Evolutionary conservation across 768 basidiomycete genomes (phyloP), one percentile per base, ranked within the genome.

Genomic region (Lentinula lateritia): DNA sequence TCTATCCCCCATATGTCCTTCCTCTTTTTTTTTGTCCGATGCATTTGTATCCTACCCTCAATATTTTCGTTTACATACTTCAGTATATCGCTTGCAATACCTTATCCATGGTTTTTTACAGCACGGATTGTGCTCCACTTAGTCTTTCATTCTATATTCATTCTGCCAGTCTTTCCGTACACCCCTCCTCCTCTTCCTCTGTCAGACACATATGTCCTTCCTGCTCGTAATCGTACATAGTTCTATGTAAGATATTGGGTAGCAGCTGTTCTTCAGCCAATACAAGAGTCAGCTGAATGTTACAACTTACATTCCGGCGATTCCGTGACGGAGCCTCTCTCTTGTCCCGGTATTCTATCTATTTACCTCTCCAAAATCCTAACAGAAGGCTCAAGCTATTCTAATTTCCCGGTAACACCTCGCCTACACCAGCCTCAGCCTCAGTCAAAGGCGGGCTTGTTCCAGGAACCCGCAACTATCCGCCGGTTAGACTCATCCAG

Each of bases 31-130:
- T 57, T 41, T 34, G n/a, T 50, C 48, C n/a, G 62, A 61, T 65
- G 65, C 66, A 69, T 67, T 45, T 69, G 65, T 69, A 69, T 55
- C 65, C 54, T 32, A 63, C 39, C 39, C 54, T 52, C 39, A 39
- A 54, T 63, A 53, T 34, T 36, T 50, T 45, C 46, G 13, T 45
- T 35, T 34, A 48, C 45, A n/a, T n/a, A 34, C 9, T 12, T 32
- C 46, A 48, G 15, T 50, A 32, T 50, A 42, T 52, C 50, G 50
- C 50, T 53, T 43, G 48, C 52, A 61, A 52, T 61, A 61, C 60
- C 16, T 53, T 61, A 52, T 36, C 20, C 55, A 12, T 46, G 45
- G 9, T 23, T 58, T 34, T 34, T 0, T 28, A 20, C 12, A n/a
- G 18, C 23, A 48, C 46, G n/a, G 46, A 57, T 34, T 36, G 32